phyloP scores from a whole-genome alignment of 768 basidiomycete species.

The Lactarius evosmus region DNA sequence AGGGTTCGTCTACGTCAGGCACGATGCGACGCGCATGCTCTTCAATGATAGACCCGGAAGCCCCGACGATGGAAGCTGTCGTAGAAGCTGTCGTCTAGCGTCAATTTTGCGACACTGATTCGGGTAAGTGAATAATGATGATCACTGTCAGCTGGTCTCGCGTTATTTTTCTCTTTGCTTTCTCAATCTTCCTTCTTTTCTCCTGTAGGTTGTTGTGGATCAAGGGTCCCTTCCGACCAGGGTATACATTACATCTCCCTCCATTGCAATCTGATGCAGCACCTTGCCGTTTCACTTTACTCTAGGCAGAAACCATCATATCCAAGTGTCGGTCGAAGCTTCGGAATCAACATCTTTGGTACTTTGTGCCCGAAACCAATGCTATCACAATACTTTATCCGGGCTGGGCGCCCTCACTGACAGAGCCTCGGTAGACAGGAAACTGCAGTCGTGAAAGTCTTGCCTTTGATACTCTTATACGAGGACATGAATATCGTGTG shows the following conservation, averaged over 20 bases:
- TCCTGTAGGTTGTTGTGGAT: no score
- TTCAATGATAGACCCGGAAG: not conserved
- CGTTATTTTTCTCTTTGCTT: not conserved
- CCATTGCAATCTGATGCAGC: no score
- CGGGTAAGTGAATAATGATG: not conserved
- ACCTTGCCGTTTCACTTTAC: no score
- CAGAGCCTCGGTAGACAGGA: not conserved
- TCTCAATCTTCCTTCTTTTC: not conserved
- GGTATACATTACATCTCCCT: no score
- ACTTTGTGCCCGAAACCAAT: not conserved
- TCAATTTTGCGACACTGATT: no score
- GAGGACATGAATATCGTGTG: no score
- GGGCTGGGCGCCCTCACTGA: not conserved
- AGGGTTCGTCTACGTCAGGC: not conserved
- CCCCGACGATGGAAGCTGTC: not conserved
- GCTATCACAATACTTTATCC: not conserved
- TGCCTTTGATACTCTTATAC: no score
- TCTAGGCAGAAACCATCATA: no score
- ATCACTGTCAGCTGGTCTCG: not conserved
- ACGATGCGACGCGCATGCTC: not conserved
- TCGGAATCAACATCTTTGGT: not conserved
- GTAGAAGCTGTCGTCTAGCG: no score
- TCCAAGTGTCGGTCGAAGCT: not conserved
- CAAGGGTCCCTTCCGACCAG: no score
- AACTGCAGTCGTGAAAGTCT: no score